Conservation (phyloP, 2,329 filamentous ascomycete genomes). For the Blastomyces silverae region DNA sequence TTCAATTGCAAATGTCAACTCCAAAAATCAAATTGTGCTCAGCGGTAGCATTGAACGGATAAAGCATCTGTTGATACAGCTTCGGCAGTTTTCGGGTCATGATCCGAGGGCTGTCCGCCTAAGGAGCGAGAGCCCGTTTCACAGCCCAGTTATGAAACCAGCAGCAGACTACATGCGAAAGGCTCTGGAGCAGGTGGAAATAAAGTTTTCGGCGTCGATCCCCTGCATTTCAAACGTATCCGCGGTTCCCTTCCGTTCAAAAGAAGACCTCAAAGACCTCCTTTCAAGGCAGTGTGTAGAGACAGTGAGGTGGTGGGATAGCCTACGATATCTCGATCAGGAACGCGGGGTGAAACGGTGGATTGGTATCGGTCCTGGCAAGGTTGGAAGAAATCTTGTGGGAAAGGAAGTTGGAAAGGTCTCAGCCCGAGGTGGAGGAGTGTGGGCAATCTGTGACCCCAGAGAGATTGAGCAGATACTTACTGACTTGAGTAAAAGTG, state of each 20-base stretch:
- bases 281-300: conserved; percentile 78
- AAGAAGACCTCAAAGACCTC: conserved; percentile 68
- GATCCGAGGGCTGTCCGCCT: conserved; percentile 81
- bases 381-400: conserved; percentile 86
- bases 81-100: conserved; percentile 83
- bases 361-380: conserved; percentile 88
- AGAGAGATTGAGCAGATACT: conserved; percentile 65
- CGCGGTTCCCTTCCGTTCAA: conserved; percentile 66
- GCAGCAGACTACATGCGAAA: conserved; percentile 67
- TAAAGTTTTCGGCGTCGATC: conserved; percentile 67
- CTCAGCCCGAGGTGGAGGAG: conserved; percentile 75
- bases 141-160: conserved; percentile 85
- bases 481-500: conserved; percentile 55
- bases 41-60: conserved; percentile 81
- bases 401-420: conserved; percentile 90
- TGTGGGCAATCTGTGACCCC: conserved; percentile 85
- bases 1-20: conserved; percentile 87
- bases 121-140: conserved; percentile 83
- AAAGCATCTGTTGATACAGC: conserved; percentile 70
- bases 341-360: conserved; percentile 73
- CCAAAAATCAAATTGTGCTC: conserved; percentile 91
- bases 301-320: conserved; percentile 92
- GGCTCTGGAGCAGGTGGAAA: conserved; percentile 56
- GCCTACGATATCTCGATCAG: conserved; percentile 80
- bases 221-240: conserved; percentile 83